Conservation (phyloP, 768 basidiomycete species). For the Calocybe indica region DNA sequence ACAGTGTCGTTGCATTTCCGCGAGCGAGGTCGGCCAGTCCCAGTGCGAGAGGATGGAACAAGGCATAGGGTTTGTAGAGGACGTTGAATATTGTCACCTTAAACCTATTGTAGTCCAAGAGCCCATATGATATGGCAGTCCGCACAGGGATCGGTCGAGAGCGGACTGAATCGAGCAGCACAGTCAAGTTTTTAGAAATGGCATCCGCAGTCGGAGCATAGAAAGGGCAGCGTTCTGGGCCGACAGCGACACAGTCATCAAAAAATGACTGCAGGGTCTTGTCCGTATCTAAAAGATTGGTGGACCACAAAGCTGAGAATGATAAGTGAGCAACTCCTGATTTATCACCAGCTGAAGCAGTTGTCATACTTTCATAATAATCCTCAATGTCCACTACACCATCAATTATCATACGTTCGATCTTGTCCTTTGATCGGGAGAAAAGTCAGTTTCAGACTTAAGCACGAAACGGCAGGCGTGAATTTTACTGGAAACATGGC, state of each 20-base stretch:
- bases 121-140: conserved; percentile 22
- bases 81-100: conserved; percentile 22
- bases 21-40: conserved; percentile 25
- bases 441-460: background rate
- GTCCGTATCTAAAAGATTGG: conserved; percentile 30
- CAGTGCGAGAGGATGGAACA: conserved; percentile 26
- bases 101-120: conserved; percentile 29
- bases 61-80: conserved; percentile 28
- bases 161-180: conserved; percentile 24
- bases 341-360: background rate
- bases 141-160: conserved; percentile 27
- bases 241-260: conserved; percentile 29
- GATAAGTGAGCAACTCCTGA: background rate
- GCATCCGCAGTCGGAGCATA: conserved; percentile 27
- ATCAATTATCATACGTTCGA: conserved; percentile 32
- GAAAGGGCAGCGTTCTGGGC: conserved; percentile 29
- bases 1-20: background rate
- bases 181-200: conserved; percentile 28
- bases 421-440: conserved; percentile 24
- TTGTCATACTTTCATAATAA: conserved; percentile 27
- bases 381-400: conserved; percentile 35
- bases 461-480: background rate
- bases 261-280: conserved; percentile 30
- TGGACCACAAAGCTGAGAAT: conserved; percentile 24
- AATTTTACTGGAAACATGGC: conserved; percentile 20